Evolutionary conservation across 768 basidiomycete species (phyloP).

Genomic region (Suillus americanus): DNA sequence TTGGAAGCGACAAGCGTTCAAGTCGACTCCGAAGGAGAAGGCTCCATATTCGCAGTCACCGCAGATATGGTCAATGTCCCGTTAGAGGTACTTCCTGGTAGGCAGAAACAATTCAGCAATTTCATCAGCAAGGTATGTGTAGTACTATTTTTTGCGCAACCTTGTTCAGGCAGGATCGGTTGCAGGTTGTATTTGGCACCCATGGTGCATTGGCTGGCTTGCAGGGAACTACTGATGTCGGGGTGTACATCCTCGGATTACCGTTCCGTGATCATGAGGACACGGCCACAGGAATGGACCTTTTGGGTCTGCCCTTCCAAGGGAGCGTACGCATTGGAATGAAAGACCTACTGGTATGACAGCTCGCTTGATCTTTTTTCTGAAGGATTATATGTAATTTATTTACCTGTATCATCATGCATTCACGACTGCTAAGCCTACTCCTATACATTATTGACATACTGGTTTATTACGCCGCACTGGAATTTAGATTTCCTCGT

Average conservation of each 20-base stretch:
- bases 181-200: constrained; percentile 66
- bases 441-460: neutral
- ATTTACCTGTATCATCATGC: neutral
- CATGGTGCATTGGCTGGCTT: constrained; percentile 71
- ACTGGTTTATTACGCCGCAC: neutral
- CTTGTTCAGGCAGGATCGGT: constrained; percentile 7
- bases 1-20: constrained; percentile 45
- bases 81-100: constrained; percentile 73
- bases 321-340: constrained; percentile 69
- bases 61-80: constrained; percentile 75
- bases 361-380: neutral
- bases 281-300: constrained; percentile 38
- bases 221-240: constrained; percentile 61
- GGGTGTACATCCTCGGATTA: constrained; percentile 58
- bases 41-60: constrained; percentile 55
- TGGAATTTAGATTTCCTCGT: neutral
- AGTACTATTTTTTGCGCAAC: constrained; percentile 1
- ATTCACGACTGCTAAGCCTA: neutral
- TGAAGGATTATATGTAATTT: neutral
- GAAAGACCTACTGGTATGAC: constrained; percentile 28
- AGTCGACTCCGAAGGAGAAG: constrained; percentile 45
- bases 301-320: constrained; percentile 63
- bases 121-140: constrained; percentile 73
- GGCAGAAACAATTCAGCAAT: constrained; percentile 70
- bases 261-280: constrained; percentile 39